phyloP scores from a whole-genome alignment of 129 eudicot species.

The Pulicaria dysenterica region DNA sequence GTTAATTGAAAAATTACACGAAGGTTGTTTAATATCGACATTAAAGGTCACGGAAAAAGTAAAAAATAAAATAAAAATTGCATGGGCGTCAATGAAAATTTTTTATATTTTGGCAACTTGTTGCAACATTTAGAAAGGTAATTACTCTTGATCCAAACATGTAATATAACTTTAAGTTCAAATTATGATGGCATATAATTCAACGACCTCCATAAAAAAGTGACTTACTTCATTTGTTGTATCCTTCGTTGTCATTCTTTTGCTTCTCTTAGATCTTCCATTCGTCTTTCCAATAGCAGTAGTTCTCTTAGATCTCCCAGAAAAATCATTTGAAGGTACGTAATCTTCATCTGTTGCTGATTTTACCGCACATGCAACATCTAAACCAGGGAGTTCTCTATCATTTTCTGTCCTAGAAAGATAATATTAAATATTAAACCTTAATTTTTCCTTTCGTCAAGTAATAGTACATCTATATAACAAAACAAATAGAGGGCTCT shows the following conservation, averaged over 20 bases:
- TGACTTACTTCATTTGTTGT: slow-evolving; percentile 37
- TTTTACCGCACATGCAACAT: slow-evolving; percentile 25
- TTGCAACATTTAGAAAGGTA: not conserved
- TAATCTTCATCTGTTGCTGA: slow-evolving; percentile 35
- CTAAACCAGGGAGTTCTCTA: slow-evolving; percentile 23
- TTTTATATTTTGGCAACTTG: not conserved
- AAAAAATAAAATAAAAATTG: not conserved
- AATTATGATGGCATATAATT: too few relatives aligned
- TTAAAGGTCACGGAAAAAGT: not conserved
- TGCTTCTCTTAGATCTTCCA: slow-evolving; percentile 33
- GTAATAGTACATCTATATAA: not conserved
- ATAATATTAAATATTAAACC: slow-evolving; percentile 1
- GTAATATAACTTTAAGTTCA: slow-evolving; percentile 6
- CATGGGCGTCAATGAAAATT: not conserved
- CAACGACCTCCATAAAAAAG: slow-evolving; percentile 6
- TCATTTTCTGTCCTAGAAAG: slow-evolving; percentile 35
- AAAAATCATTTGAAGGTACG: slow-evolving; percentile 36
- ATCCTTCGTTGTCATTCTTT: slow-evolving; percentile 33
- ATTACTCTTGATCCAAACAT: not conserved
- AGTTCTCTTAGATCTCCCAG: slow-evolving; percentile 24
- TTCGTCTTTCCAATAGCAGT: slow-evolving; percentile 26
- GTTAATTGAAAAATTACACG: not conserved
- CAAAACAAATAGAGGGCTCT: not conserved
- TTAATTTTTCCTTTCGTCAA: not conserved
- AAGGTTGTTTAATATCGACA: not conserved